Evolutionary conservation across 2,329 filamentous ascomycete genomes (phyloP).

Genomic region (Alternaria ventricosa): DNA sequence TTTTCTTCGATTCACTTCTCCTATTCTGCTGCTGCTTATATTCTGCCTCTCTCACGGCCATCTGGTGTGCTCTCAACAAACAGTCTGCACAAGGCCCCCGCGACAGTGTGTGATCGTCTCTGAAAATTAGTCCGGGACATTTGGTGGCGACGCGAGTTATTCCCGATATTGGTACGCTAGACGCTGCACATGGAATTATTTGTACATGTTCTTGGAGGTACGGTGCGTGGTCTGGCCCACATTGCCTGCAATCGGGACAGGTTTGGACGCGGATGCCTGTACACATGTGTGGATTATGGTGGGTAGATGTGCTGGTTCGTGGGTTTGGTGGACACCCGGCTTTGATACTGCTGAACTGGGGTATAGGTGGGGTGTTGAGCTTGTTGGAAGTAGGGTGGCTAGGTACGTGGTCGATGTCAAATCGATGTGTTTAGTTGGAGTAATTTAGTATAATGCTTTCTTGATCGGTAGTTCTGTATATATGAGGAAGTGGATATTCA

Average conservation of each 20-base stretch:
- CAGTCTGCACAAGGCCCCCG: too few species aligned
- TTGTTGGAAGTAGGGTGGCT: neutral
- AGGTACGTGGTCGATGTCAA: neutral
- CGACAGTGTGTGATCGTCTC: too few species aligned
- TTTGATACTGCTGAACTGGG: neutral
- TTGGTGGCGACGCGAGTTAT: too few species aligned
- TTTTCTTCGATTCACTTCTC: too few species aligned
- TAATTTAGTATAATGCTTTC: neutral
- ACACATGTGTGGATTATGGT: neutral
- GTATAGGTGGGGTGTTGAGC: neutral
- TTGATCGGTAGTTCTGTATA: neutral
- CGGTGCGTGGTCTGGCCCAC: too few species aligned
- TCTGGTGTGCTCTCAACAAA: too few species aligned
- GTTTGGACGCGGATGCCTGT: neutral
- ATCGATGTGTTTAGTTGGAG: neutral
- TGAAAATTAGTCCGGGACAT: too few species aligned
- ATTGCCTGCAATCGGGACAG: neutral
- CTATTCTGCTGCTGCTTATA: too few species aligned
- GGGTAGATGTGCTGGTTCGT: neutral
- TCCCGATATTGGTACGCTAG: too few species aligned
- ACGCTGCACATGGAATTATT: too few species aligned
- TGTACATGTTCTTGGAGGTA: too few species aligned
- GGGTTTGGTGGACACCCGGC: rapidly evolving
- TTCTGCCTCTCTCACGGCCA: too few species aligned
- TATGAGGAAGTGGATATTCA: neutral